Evolutionary conservation across 192 early-diverging fungal species (phyloP).

Genomic region (Coemansia sp.): DNA sequence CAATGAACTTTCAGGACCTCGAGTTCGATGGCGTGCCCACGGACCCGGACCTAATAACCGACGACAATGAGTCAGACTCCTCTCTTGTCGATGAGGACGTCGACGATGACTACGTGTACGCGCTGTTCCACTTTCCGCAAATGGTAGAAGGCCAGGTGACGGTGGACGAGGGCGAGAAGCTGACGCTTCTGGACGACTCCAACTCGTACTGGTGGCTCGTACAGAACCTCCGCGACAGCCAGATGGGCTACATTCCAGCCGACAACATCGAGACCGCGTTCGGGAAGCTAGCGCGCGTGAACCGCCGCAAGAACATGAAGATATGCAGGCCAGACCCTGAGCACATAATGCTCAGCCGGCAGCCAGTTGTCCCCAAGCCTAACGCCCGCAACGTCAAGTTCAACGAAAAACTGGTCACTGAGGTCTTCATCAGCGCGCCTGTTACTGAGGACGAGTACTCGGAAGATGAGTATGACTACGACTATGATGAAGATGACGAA

Average conservation of each 20-base stretch:
- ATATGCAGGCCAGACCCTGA: slow-evolving; percentile 42
- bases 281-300: slow-evolving; percentile 68
- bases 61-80: slow-evolving; percentile 42
- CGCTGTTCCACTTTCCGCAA: slow-evolving; percentile 72
- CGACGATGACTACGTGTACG: slow-evolving; percentile 66
- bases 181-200: slow-evolving; percentile 73
- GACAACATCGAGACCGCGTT: slow-evolving; percentile 66
- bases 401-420: slow-evolving; percentile 37
- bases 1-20: slow-evolving; percentile 50
- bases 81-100: slow-evolving; percentile 56
- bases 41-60: slow-evolving; percentile 27
- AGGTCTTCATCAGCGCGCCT: slow-evolving; percentile 40
- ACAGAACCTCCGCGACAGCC: slow-evolving; percentile 58
- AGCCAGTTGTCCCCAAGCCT: slow-evolving; percentile 19
- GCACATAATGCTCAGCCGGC: slow-evolving; percentile 29
- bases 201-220: slow-evolving; percentile 76
- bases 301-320: slow-evolving; percentile 64
- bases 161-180: slow-evolving; percentile 67
- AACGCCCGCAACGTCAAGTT: slow-evolving; percentile 36
- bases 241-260: slow-evolving; percentile 80
- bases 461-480: slow-evolving; percentile 39
- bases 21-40: slow-evolving; percentile 53
- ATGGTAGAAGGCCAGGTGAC: slow-evolving; percentile 76
- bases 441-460: slow-evolving; percentile 36
- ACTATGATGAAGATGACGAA: slow-evolving; percentile 22